phyloP scores from a whole-genome alignment of 75 land plant genomes.

The Selaginella tamariscina region DNA sequence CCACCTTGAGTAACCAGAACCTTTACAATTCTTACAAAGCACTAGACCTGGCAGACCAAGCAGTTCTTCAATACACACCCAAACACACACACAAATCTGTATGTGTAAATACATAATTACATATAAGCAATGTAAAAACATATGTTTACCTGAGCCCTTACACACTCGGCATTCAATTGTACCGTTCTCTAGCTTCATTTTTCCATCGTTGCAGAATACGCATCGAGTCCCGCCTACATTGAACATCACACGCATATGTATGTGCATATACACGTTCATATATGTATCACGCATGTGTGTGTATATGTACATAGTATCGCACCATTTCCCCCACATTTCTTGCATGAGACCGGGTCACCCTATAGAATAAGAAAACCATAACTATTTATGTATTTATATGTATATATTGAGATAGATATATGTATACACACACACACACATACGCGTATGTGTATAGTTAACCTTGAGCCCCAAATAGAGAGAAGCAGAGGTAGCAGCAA shows the following conservation, averaged over 20 bases:
- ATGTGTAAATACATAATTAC: background rate
- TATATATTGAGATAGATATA: background rate
- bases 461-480: constrained; percentile 85
- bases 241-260: background rate
- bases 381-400: background rate
- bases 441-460: background rate
- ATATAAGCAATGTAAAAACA: background rate
- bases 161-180: constrained; percentile 70
- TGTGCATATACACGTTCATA: background rate
- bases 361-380: constrained; percentile 16
- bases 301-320: constrained; percentile 6
- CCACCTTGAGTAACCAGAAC: constrained; percentile 77
- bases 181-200: constrained; percentile 62
- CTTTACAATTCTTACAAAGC: constrained; percentile 68
- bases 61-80: no score
- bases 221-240: constrained; percentile 84
- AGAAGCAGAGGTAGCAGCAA: constrained; percentile 72
- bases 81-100: background rate
- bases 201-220: constrained; percentile 81
- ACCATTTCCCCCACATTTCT: constrained; percentile 93
- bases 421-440: background rate
- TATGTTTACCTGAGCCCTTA: constrained; percentile 72
- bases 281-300: background rate
- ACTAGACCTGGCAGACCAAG: constrained; percentile 45
- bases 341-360: constrained; percentile 89